phyloP scores from a whole-genome alignment of 371 early-diverging fungal species.

The Mucor ambiguus region DNA sequence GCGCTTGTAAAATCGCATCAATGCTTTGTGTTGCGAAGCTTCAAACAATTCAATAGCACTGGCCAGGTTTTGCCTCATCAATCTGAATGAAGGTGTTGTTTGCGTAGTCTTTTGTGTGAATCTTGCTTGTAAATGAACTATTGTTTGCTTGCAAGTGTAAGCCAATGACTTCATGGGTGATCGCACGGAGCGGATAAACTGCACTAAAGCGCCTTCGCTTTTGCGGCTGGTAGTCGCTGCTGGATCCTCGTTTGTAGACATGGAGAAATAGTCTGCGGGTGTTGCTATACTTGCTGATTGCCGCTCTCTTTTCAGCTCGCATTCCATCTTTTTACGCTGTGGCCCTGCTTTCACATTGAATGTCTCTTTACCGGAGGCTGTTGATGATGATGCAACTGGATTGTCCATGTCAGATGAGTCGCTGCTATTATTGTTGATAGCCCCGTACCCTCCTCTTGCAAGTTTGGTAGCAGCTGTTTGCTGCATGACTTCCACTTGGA shows the following conservation, averaged over 20 bases:
- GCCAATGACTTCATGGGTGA: slow-evolving; percentile 62
- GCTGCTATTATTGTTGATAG: background rate
- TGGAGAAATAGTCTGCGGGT: background rate
- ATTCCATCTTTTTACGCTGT: slow-evolving; percentile 31
- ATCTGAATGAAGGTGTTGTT: slow-evolving; percentile 31
- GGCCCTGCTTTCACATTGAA: slow-evolving; percentile 23
- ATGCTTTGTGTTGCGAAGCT: slow-evolving; percentile 30
- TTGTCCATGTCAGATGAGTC: background rate
- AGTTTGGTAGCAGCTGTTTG: background rate
- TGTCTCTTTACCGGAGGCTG: background rate
- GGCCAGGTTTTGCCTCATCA: slow-evolving; percentile 37
- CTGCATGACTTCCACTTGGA: slow-evolving; percentile 60
- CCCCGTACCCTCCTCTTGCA: background rate
- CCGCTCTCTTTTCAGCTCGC: slow-evolving; percentile 22
- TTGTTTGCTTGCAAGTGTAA: slow-evolving; percentile 61
- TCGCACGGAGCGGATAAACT: slow-evolving; percentile 54
- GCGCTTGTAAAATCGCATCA: slow-evolving; percentile 23
- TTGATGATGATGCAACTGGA: background rate
- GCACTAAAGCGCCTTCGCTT: slow-evolving; percentile 38
- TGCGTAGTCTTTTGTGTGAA: slow-evolving; percentile 31
- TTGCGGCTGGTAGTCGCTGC: background rate
- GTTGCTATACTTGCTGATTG: background rate
- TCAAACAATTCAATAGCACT: slow-evolving; percentile 40
- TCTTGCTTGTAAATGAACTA: slow-evolving; percentile 50
- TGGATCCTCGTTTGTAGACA: background rate